Evolutionary conservation across 108 stramenopile genomes (phyloP).

Genomic region (Craspedostauros australis): DNA sequence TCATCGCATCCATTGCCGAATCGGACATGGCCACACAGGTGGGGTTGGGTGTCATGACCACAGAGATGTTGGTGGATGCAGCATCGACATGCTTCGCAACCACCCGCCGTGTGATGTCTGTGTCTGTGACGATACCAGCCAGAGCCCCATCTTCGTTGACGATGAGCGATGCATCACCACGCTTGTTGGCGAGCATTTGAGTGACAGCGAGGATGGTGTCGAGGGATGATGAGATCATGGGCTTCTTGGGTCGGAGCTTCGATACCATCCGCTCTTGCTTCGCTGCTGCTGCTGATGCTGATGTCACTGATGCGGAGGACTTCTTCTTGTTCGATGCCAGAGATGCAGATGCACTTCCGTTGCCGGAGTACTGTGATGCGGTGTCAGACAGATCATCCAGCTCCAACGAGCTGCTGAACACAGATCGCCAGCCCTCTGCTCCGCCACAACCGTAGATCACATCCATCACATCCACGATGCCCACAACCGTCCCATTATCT

Average conservation of each 20-base stretch:
- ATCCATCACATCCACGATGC: slow-evolving; percentile 95
- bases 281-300: neutral
- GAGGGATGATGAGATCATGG: slow-evolving; percentile 29
- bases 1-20: slow-evolving; percentile 85
- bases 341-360: slow-evolving; percentile 4
- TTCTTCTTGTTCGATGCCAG: slow-evolving; percentile 1
- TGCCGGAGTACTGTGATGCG: slow-evolving; percentile 39
- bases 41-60: slow-evolving; percentile 85
- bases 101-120: slow-evolving; percentile 66
- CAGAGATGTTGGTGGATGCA: slow-evolving; percentile 44
- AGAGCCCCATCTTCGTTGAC: slow-evolving; percentile 48
- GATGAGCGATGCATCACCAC: slow-evolving; percentile 63
- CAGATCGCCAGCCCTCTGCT: slow-evolving; percentile 75
- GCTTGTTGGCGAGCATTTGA: slow-evolving; percentile 57
- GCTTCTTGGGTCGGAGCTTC: slow-evolving; percentile 72
- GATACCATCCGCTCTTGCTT: slow-evolving; percentile 25
- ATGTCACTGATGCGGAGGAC: slow-evolving; percentile 2
- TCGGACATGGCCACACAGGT: slow-evolving; percentile 82
- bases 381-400: slow-evolving; percentile 51
- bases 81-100: slow-evolving; percentile 73
- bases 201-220: slow-evolving; percentile 50
- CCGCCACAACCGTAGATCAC: slow-evolving; percentile 80
- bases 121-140: slow-evolving; percentile 79
- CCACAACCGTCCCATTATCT: slow-evolving; percentile 71
- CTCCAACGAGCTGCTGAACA: slow-evolving; percentile 65